Percentiles rank a stretch among this genome's conserved stretches.
Evolutionary conservation across 306 rosid genomes (phyloP).

Genomic region (Adenanthera pavonina): DNA sequence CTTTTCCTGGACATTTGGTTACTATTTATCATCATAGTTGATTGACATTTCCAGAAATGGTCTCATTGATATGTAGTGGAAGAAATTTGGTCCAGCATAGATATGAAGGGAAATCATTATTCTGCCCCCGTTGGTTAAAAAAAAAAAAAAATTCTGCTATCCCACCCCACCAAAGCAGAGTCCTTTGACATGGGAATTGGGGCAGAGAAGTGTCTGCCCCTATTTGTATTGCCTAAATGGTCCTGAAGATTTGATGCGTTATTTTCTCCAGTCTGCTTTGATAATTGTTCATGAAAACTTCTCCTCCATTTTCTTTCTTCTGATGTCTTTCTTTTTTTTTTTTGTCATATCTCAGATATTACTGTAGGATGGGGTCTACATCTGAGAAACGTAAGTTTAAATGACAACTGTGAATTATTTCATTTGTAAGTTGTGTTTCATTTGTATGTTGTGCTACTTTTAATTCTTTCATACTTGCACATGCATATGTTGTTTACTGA

Average conservation of each 20-base stretch:
- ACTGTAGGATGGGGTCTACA: constrained; percentile 94
- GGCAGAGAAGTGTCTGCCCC: background rate
- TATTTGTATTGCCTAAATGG: background rate
- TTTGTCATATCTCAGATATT: constrained; percentile 63
- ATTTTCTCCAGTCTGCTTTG: constrained; percentile 7
- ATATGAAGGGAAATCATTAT: background rate
- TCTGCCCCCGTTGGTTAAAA: background rate
- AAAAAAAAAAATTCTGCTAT: background rate
- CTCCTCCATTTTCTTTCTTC: constrained; percentile 25
- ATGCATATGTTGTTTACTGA: constrained; percentile 27
- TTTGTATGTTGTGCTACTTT: background rate
- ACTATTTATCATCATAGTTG: background rate
- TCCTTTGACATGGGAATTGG: background rate
- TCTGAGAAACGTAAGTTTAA: constrained; percentile 70
- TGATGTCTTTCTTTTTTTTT: constrained; percentile 34
- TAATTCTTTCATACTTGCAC: background rate
- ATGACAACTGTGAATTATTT: constrained; percentile 22
- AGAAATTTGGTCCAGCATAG: background rate
- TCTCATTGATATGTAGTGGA: background rate
- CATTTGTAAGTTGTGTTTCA: background rate
- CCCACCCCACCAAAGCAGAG: background rate
- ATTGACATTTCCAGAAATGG: background rate
- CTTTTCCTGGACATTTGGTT: constrained; percentile 36
- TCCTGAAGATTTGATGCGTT: constrained; percentile 1
- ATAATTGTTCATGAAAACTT: background rate